These are phyloP conservation scores for Talaromyces sp. DNA, from an alignment of 2,329 filamentous ascomycete species.

Conservation along the genomic window DNA sequence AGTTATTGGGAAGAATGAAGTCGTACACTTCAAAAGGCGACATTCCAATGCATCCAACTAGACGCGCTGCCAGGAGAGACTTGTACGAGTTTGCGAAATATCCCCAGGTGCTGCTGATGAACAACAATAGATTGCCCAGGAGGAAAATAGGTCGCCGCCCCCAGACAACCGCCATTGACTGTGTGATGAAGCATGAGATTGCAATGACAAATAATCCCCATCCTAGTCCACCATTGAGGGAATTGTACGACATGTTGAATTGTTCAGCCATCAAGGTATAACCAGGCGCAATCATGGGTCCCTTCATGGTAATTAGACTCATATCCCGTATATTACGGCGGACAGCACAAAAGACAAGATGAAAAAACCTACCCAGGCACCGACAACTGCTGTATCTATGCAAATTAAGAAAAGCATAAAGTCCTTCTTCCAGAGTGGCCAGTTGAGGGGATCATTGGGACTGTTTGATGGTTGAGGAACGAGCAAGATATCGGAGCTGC, in stretches of 20 bases:
- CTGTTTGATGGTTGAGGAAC: conserved; percentile 14
- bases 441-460: conserved; percentile 31
- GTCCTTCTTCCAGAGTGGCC: conserved; percentile 39
- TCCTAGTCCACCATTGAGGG: neutral
- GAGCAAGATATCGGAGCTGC: neutral
- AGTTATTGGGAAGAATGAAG: neutral
- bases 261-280: neutral
- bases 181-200: neutral
- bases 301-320: neutral
- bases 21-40: conserved; percentile 22
- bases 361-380: neutral
- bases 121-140: neutral
- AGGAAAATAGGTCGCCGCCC: neutral
- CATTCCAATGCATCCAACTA: conserved; percentile 24
- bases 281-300: neutral
- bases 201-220: neutral
- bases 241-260: neutral
- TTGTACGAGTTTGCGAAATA: conserved; percentile 23
- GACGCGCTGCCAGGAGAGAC: conserved; percentile 21
- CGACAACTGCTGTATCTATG: conserved; percentile 34
- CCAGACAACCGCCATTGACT: neutral
- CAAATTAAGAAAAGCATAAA: conserved; percentile 38
- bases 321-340: no score
- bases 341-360: neutral
- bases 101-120: conserved; percentile 23